phyloP scores from a whole-genome alignment of 768 basidiomycete genomes.

The Suillus placidus region DNA sequence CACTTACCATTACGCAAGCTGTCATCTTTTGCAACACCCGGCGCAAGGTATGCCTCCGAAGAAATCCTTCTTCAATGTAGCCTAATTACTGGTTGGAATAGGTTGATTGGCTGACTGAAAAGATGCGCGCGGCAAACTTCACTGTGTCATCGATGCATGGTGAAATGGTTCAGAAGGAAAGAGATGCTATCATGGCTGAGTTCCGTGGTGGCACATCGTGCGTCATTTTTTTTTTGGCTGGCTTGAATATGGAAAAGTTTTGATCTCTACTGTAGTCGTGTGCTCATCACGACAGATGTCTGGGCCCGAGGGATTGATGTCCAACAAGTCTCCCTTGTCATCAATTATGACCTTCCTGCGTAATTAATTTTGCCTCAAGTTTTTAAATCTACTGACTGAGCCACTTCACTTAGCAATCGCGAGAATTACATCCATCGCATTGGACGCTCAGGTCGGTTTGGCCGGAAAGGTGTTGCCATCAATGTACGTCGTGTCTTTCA shows the following conservation, averaged over 20 bases:
- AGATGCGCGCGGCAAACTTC: conserved; percentile 98
- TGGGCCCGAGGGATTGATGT: conserved; percentile 99
- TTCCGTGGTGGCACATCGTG: conserved; percentile 93
- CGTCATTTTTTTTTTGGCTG: conserved; percentile 34
- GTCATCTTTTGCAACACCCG: conserved; percentile 99
- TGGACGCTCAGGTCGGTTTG: conserved; percentile 98
- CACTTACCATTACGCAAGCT: conserved; percentile 97
- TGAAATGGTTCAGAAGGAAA: conserved; percentile 94
- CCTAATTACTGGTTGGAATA: conserved; percentile 33
- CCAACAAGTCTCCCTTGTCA: conserved; percentile 95
- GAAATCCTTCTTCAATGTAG: neutral
- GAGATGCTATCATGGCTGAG: conserved; percentile 96
- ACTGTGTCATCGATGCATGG: conserved; percentile 97
- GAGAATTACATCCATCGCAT: conserved; percentile 99
- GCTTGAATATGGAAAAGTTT: conserved; percentile 11
- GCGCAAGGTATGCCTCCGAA: conserved; percentile 69
- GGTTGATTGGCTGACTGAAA: conserved; percentile 99
- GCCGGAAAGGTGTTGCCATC: conserved; percentile 98
- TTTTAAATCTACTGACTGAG: conserved; percentile 17
- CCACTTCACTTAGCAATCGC: conserved; percentile 63
- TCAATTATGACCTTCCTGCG: conserved; percentile 96
- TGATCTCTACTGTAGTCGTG: conserved; percentile 56
- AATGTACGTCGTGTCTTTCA: conserved; percentile 62
- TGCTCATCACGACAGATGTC: conserved; percentile 94
- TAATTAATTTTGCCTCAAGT: conserved; percentile 44